Percentiles rank a stretch among this genome's conserved stretches.
Evolutionary conservation across 2,329 filamentous ascomycete species (phyloP).

Genomic region (Rhinocladiella similis): DNA sequence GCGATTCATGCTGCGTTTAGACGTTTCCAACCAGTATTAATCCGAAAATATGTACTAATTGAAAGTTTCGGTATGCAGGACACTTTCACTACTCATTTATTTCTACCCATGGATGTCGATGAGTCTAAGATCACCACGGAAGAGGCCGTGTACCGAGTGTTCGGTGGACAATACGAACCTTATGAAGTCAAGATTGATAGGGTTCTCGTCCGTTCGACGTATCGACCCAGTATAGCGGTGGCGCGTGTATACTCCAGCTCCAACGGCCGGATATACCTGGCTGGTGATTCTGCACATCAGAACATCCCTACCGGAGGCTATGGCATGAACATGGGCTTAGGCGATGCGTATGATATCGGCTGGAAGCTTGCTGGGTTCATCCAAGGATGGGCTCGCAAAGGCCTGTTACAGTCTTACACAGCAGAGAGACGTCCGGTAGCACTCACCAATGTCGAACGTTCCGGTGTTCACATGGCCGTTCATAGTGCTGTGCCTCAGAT

Average conservation of each 20-base stretch:
- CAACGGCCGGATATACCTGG: conserved; percentile 31
- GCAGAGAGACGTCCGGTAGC: conserved; percentile 34
- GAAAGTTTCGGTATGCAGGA: too few species aligned
- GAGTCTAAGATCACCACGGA: not conserved
- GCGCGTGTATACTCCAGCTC: conserved; percentile 28
- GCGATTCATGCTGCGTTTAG: not conserved
- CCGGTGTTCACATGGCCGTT: conserved; percentile 13
- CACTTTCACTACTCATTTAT: not conserved
- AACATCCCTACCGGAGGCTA: conserved; percentile 39
- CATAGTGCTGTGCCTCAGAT: conserved; percentile 1
- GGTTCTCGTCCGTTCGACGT: conserved; percentile 33
- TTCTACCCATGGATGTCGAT: not conserved
- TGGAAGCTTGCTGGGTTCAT: conserved; percentile 37
- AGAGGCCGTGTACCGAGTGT: conserved; percentile 3
- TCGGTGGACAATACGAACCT: conserved; percentile 1
- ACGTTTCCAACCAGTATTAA: too few species aligned
- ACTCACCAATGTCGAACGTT: conserved; percentile 30
- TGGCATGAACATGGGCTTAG: conserved; percentile 40
- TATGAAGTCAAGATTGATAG: conserved; percentile 36
- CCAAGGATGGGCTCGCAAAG: conserved; percentile 29
- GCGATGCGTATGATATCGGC: conserved; percentile 37
- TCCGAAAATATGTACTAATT: too few species aligned
- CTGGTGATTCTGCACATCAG: conserved; percentile 38
- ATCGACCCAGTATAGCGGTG: conserved; percentile 33
- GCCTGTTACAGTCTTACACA: conserved; percentile 33